Percentiles rank a stretch among this genome's conserved stretches.
Evolutionary conservation across 31 red algal species (phyloP).

Genomic region (Odonthalia washingtoniensis): DNA sequence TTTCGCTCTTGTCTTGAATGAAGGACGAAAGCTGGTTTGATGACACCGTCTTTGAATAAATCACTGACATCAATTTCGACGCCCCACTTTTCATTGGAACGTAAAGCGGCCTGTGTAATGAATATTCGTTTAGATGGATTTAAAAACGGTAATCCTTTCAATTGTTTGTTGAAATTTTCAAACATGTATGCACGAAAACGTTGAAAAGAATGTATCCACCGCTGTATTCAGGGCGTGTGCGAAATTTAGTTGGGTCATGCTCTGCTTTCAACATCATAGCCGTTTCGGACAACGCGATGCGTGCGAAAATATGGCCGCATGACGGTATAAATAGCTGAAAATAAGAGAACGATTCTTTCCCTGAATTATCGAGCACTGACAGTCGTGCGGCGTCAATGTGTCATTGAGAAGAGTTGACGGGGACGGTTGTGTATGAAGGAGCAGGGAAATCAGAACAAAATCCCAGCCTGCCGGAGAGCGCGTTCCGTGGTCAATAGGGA

Average conservation of each 20-base stretch:
- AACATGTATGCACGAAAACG: slow-evolving; percentile 47
- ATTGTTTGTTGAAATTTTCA: slow-evolving; percentile 42
- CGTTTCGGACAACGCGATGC: slow-evolving; percentile 57
- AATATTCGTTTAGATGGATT: slow-evolving; percentile 63
- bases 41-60: slow-evolving; percentile 37
- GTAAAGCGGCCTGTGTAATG: slow-evolving; percentile 62
- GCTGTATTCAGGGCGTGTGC: slow-evolving; percentile 60
- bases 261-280: slow-evolving; percentile 70
- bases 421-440: neutral
- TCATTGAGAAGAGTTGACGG: neutral
- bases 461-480: slow-evolving; percentile 56
- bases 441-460: slow-evolving; percentile 57
- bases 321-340: slow-evolving; percentile 74
- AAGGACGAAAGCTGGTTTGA: slow-evolving; percentile 71
- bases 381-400: slow-evolving; percentile 19
- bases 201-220: slow-evolving; percentile 67
- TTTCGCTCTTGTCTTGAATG: slow-evolving; percentile 50
- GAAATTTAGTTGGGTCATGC: slow-evolving; percentile 57
- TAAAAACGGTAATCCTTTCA: slow-evolving; percentile 54
- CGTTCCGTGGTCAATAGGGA: neutral
- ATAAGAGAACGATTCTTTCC: slow-evolving; percentile 63
- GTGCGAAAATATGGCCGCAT: slow-evolving; percentile 54
- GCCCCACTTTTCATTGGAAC: slow-evolving; percentile 80
- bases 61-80: slow-evolving; percentile 78
- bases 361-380: slow-evolving; percentile 28